Conservation (phyloP, 805 yeast species). For the Pichia exigua region DNA sequence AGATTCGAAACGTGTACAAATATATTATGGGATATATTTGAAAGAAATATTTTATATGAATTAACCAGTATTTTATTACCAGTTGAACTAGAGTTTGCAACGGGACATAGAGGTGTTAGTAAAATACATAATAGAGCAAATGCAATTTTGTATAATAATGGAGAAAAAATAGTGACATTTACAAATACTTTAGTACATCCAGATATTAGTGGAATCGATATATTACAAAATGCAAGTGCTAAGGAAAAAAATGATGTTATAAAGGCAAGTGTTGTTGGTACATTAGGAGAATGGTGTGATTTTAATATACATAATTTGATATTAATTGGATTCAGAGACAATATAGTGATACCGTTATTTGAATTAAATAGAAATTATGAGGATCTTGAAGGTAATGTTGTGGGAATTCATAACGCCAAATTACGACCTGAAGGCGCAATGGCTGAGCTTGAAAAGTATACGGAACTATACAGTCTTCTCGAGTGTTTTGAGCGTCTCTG, state of each 20-base stretch:
- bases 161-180: slow-evolving; percentile 7
- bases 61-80: slow-evolving; percentile 10
- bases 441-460: neutral
- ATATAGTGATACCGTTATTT: slow-evolving; percentile 44
- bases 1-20: slow-evolving; percentile 11
- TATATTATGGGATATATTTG: slow-evolving; percentile 13
- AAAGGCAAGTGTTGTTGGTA: slow-evolving; percentile 7
- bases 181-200: slow-evolving; percentile 12
- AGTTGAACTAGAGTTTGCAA: slow-evolving; percentile 11
- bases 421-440: neutral
- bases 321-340: slow-evolving; percentile 42
- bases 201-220: slow-evolving; percentile 4
- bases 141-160: slow-evolving; percentile 8
- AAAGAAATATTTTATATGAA: slow-evolving; percentile 9
- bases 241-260: neutral
- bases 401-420: neutral
- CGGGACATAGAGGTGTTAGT: slow-evolving; percentile 7
- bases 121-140: slow-evolving; percentile 5
- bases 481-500: slow-evolving; percentile 58
- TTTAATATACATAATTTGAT: slow-evolving; percentile 34
- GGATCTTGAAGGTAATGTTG: slow-evolving; percentile 10
- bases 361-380: slow-evolving; percentile 32
- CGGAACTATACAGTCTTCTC: slow-evolving; percentile 16
- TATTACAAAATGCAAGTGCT: neutral
- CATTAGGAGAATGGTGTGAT: slow-evolving; percentile 11